Percentiles rank a stretch among this genome's conserved stretches.
Conservation (phyloP, 1,284 basidiomycete species). For the Ganoderma meredithae region DNA sequence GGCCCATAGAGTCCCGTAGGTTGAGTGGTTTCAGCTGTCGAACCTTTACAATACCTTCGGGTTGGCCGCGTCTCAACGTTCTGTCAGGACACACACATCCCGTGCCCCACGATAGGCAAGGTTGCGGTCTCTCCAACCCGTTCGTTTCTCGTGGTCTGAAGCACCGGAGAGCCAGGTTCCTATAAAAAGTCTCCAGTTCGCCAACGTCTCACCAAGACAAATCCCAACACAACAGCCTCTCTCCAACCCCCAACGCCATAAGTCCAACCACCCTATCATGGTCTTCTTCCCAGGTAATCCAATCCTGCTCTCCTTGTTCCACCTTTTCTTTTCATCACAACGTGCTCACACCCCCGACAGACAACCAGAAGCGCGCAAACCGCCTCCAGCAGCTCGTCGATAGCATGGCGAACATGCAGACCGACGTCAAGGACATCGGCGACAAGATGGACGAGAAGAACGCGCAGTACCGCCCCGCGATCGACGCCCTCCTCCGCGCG, state of each 20-base stretch:
- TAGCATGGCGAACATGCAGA: neutral
- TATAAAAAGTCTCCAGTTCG: neutral
- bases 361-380: neutral
- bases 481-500: neutral
- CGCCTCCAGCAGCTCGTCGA: conserved; percentile 3
- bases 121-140: neutral
- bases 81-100: neutral
- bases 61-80: neutral
- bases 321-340: neutral
- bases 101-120: neutral
- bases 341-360: neutral
- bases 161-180: neutral
- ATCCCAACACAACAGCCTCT: neutral
- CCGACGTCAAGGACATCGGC: neutral
- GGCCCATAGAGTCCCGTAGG: neutral
- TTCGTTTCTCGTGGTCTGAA: neutral
- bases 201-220: neutral
- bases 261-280: neutral
- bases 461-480: neutral
- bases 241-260: neutral
- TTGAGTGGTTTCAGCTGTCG: neutral
- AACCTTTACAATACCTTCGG: neutral
- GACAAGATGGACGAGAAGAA: neutral
- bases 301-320: too few relatives aligned
- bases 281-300: neutral